phyloP scores from a whole-genome alignment of 2,329 filamentous ascomycete species.

The Calonectria henricotiae region DNA sequence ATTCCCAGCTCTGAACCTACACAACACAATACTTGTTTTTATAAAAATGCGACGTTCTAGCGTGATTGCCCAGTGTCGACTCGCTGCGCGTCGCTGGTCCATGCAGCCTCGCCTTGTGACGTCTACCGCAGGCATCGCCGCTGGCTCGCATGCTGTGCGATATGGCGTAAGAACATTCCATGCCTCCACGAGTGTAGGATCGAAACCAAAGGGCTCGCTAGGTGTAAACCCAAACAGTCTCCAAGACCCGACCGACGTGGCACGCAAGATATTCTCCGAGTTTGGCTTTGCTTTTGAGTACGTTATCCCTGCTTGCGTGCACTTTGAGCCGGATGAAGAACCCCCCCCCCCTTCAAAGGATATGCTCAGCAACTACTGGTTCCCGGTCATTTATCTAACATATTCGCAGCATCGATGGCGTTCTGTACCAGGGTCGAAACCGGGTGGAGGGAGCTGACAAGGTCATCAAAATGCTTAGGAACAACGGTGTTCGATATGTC shows the following conservation, averaged over 20 bases:
- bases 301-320: conserved; percentile 28
- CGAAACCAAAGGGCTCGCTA: conserved; percentile 48
- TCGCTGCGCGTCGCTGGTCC: conserved; percentile 46
- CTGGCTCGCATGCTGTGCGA: conserved; percentile 29
- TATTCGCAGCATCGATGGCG: conserved; percentile 82
- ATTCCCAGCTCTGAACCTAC: conserved; percentile 6
- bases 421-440: conserved; percentile 87
- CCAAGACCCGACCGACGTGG: conserved; percentile 46
- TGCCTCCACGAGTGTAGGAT: conserved; percentile 36
- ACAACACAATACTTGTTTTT: conserved; percentile 3
- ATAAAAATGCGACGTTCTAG: conserved; percentile 49
- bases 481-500: conserved; percentile 88
- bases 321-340: not conserved
- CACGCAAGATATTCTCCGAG: conserved; percentile 53
- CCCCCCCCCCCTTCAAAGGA: not conserved
- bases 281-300: conserved; percentile 61
- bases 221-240: conserved; percentile 44
- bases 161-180: conserved; percentile 38
- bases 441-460: conserved; percentile 85
- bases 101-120: conserved; percentile 41
- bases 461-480: conserved; percentile 81
- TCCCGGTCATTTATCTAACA: conserved; percentile 32
- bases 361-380: not conserved
- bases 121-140: conserved; percentile 35
- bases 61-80: conserved; percentile 50